Evolutionary conservation across 169 alveolate species (phyloP), one percentile per base, ranked within the genome.

Genomic region (Eimeria tenella): DNA sequence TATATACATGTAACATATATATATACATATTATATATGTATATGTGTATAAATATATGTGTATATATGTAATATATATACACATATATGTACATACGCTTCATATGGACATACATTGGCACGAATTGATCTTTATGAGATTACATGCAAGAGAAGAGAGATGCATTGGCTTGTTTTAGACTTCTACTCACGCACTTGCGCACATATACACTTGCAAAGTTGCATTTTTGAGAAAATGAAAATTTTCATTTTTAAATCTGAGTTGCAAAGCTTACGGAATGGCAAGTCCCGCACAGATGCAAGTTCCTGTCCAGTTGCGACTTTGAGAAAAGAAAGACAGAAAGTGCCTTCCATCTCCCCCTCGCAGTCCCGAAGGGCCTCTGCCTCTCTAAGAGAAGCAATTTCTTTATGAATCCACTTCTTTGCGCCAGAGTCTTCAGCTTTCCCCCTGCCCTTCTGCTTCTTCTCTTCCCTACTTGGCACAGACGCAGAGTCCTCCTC

Each of bases 271-370:
- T 53, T 56, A 81, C 89, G 89, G 53, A 81, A 81, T 17, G 89
- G 89, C 23, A 81, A 55, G 71, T 56, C 89, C 21, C 89, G 21
- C 50, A 81, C 71, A n/a, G 89, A 52, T 42, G 89, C 89, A 5
- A 81, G 65, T 19, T 81, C 89, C 50, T 21, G 62, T 21, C 89
- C 89, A 52, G 89, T 81, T 25, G 89, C 50, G 52, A 81, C 21
- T 81, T 81, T 81, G 52, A 81, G 17, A 52, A 81, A 81, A 5
- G 89, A 52, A 56, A 81, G 53, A 21, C 89, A 81, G n/a, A 81
- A 81, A 23, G 7, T 13, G 50, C 89, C 89, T 23, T n/a, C 88
- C 0, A 9, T 52, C 19, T 17, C 89, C 73, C 52, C 58, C 73
- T n/a, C 15, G 9, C 4, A 52, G 21, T 81, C 89, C 9, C 71